These are phyloP conservation scores for Mycena epipterygia DNA, from an alignment of 768 basidiomycete genomes.

Conservation along the genomic window DNA sequence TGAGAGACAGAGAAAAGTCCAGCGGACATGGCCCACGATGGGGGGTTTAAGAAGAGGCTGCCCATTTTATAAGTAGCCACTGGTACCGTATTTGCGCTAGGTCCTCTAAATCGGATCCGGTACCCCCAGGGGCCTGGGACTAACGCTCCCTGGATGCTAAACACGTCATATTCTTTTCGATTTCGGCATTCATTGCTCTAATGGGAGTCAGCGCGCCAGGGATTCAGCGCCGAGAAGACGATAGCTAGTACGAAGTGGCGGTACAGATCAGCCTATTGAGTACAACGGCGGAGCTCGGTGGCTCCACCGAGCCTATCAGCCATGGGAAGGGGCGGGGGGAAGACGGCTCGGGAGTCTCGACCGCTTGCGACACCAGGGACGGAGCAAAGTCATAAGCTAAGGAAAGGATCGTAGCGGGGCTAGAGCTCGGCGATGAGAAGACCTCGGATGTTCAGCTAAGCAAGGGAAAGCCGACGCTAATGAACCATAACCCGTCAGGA, in stretches of 20 bases:
- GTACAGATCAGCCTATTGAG: conserved; percentile 24
- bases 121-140: conserved; percentile 1
- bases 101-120: conserved; percentile 31
- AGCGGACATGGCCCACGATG: not conserved
- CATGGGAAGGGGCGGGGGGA: not conserved
- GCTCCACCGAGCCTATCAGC: conserved; percentile 23
- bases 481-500: not conserved
- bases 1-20: conserved; percentile 1
- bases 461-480: not conserved
- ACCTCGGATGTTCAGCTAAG: conserved; percentile 4
- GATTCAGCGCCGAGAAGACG: conserved; percentile 23
- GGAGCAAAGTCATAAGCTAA: conserved; percentile 20
- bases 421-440: conserved; percentile 18
- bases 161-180: conserved; percentile 27
- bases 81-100: conserved; percentile 6
- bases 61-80: conserved; percentile 7
- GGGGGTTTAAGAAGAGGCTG: not conserved
- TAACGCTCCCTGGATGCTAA: conserved; percentile 8
- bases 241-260: conserved; percentile 22
- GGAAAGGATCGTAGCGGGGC: conserved; percentile 23
- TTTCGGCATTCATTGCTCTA: conserved; percentile 25
- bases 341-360: conserved; percentile 10
- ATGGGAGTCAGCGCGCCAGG: not conserved
- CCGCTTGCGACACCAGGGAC: conserved; percentile 14
- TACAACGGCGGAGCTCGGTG: conserved; percentile 9